Base-by-base conservation (phyloP, 2,329 filamentous ascomycete species). In the Elsinoe ampelina region DNA sequence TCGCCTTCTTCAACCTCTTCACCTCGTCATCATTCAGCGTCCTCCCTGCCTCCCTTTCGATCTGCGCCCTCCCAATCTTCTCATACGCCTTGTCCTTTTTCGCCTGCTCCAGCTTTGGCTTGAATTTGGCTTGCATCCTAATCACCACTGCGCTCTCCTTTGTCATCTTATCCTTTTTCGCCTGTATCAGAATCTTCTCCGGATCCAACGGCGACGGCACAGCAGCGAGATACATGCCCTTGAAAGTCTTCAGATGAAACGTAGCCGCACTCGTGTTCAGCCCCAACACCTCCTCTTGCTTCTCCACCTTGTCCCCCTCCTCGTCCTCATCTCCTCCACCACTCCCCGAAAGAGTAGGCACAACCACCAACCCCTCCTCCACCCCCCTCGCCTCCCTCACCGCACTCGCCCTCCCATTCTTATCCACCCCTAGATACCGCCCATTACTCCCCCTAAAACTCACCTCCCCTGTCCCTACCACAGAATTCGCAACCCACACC, bases 81-180 rank as follows among this genome's bases (percentile, higher is more conserved):
- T 92, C 85, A 63, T 80, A 79, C 0, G 87, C 86, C 74, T 87
- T 93, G 61, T 89, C 87, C 68, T 91, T 89, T 72, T 91, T 95
- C 0, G 79, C 81, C 8, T 85, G 85, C 71, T 86, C 87, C 45
- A 93, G 71, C 61, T 81, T 80, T 7, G 92, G 91, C 76, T 96
- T 96, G 75, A 95, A 97, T 52, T 88, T 80, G 19, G 92, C 89
- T 74, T 97, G 92, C 91, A 97, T 96, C 55, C 91, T 86, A 64
- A 97, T 81, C 81, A 7, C 75, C 73, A 12, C 84, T 81, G 6
- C 82, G 85, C 69, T 95, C 89, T 50, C 89, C 90, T 32, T 89
- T 82, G 11, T 95, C 76, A 63, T 91, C 86, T 0, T 78, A 1
- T 73, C 54, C 32, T 63, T 91, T 85, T 0, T 78, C 1, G 73